Evolutionary conservation across 2,329 filamentous ascomycete species (phyloP), one percentile per base, ranked within the genome.

Genomic region (Thelonectria blattea): DNA sequence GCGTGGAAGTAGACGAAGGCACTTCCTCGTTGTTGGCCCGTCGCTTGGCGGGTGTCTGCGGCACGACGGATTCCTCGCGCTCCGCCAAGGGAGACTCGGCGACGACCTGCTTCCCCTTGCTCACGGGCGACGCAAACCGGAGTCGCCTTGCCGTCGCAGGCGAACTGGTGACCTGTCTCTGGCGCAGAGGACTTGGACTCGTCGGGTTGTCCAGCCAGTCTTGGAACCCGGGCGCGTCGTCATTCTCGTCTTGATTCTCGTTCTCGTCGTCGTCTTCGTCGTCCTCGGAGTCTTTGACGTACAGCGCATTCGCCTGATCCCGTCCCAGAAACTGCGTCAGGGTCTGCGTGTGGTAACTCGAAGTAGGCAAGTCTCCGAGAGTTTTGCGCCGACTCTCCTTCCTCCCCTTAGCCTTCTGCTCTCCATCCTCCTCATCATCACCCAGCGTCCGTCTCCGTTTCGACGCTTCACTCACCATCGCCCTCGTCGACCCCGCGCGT

Each of bases 331-430:
- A 73, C 55, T 80, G 78, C 14, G 78, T 80, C 56, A 80, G 63
- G 3, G 78, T 80, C 59, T 80, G 78, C 14, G 78, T 80, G 45
- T 78, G 75, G 37, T 75, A 77, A 9, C 67, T 74, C 5, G 74
- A 72, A 42, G 68, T 71, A 9, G 74, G 61, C 42, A 63, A 11
- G 42, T 76, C 75, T n/a, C 73, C 74, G 27, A 66, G 62, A 2
- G 75, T 76, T 64, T 63, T 77, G 18, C 73, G 68, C 52, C 72
- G 64, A 20, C 8, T 59, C 22, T 68, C 61, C 46, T 54, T 65
- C 18, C 57, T 61, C 34, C 59, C 60, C 27, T 68, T 71, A 27
- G 56, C 60, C 14, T 37, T 57, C 2, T 62, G 53, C 56, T 69
- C 47, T 39, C 62, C 46, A 9, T 65, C 61, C 2, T 60, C 46